Base-by-base conservation (phyloP, 2,329 filamentous ascomycete species). In the Colletotrichum brevisporum region DNA sequence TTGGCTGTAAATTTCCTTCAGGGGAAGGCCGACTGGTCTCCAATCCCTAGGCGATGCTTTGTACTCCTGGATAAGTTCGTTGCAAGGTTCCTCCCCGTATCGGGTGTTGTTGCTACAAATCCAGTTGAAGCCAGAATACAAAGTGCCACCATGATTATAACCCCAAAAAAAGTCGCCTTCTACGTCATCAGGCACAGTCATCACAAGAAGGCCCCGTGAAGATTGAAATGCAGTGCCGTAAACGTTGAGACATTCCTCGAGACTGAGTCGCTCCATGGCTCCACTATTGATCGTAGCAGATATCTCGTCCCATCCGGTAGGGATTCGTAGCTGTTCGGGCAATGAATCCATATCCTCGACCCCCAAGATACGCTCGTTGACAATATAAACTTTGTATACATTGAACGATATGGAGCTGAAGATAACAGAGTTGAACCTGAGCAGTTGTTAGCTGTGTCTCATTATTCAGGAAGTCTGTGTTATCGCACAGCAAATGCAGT, bases 381-480 rank as follows among this genome's bases (percentile, higher is more conserved):
- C 24, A 0, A 6, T 1, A 15, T 24, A 41, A 4, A 31, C 13
- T 0, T 1, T 2, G 15, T 51, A 63, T 5, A 0, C 6, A 2
- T 51, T 63, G 1, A 18, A n/a, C 1, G 60, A 51, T 10, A 5
- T 43, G 0, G 60, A 63, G 52, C 26, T 41, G 21, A 63, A 63
- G 1, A 63, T 26, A 10, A 56, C 9, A 1, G 60, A 57, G 16
- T 63, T 63, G 21, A 26, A 51, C 0, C 52, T 63, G 5, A 1
- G 21, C 5, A 8, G 4, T n/a, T 2, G 5, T 31, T n/a, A 41
- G 26, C 53, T 5, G 2, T 16, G 1, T 10, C 8, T 47, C 18
- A 54, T 12, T 0, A 4, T 16, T 13, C 2, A 2, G 1, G 41
- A 16, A 16, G 5, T 18, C 4, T 36, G 2, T 4, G 5, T 9